Evolutionary conservation across 345 rosid species (phyloP), one percentile per base, ranked within the genome.

Genomic region (Gossypioides kirkii): DNA sequence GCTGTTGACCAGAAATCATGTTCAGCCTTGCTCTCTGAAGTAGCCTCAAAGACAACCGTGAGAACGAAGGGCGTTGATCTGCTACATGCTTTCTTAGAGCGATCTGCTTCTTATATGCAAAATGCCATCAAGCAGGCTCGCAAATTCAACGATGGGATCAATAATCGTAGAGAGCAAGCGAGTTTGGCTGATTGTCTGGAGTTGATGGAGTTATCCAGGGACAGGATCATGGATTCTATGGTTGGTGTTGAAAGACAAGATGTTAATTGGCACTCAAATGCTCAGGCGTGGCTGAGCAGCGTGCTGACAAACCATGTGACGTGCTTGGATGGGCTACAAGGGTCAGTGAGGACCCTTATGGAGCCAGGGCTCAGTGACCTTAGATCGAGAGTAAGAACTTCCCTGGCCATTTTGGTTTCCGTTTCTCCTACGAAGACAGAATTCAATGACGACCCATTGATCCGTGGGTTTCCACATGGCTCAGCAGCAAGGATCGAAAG

Each of bases 261-360:
- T 45, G 42, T 64, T 61, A 75, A 43, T 79, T 86, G 91, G 1
- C 55, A 67, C 61, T 75, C 80, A 4, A 88, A 90, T 71, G 89
- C 86, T 6, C 85, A 90, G 49, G 69, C 91, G 28, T 93, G 98
- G 98, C 81, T 93, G 56, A 93, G 98, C 77, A 77, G 89, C 23
- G 88, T 89, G 17, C 84, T 93, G 68, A 91, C 97, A 10, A 91
- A 91, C 77, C 89, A 90, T 50, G 82, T 85, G 87, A 91, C 97
- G 3, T 91, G 97, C 77, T 72, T 81, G 42, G 98, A 93, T 54
- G 85, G 91, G 73, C 78, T 84, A 9, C 61, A 70, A 7, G 87
- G 74, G 62, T 69, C 79, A 25, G 78, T 56, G 23, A 66, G 69
- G 53, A 64, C 79, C 60, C 66, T 73, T 77, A 79, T 87, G 81